Conservation (phyloP, 2,329 filamentous ascomycete species). For the Peltaster fructicola region DNA sequence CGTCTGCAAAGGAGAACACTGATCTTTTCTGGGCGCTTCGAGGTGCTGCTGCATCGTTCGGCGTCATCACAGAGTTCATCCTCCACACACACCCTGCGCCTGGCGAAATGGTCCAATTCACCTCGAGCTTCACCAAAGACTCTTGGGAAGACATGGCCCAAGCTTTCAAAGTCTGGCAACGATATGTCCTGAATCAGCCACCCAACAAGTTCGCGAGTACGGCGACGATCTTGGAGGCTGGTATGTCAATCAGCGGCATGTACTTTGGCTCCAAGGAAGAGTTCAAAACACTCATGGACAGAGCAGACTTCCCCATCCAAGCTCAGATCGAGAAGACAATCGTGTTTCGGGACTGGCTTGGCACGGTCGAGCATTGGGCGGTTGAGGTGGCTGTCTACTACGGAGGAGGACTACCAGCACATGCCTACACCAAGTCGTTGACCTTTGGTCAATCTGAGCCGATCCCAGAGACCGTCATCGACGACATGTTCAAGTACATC, state of each 20-base stretch:
- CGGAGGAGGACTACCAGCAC: slow-evolving; percentile 7
- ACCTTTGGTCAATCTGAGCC: slow-evolving; percentile 6
- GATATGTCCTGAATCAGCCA: slow-evolving; percentile 6
- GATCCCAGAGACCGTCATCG: slow-evolving; percentile 6
- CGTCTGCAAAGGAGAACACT: slow-evolving; percentile 26
- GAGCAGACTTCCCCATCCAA: slow-evolving; percentile 4
- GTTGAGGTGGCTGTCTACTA: slow-evolving; percentile 5
- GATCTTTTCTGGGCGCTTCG: slow-evolving; percentile 33
- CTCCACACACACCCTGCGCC: slow-evolving; percentile 17
- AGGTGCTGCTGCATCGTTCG: slow-evolving; percentile 30
- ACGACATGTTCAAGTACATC: slow-evolving; percentile 10
- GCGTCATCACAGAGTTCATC: slow-evolving; percentile 28
- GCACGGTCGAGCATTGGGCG: slow-evolving; percentile 3
- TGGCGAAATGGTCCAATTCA: slow-evolving; percentile 7
- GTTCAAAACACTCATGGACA: slow-evolving; percentile 7
- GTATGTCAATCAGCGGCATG: slow-evolving; percentile 7
- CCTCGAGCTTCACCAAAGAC: slow-evolving; percentile 8
- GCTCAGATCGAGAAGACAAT: slow-evolving; percentile 4
- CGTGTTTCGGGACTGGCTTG: slow-evolving; percentile 3
- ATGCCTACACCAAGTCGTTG: slow-evolving; percentile 9
- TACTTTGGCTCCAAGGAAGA: slow-evolving; percentile 6
- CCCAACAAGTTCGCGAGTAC: slow-evolving; percentile 8
- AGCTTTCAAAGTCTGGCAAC: slow-evolving; percentile 9
- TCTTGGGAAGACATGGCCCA: slow-evolving; percentile 6
- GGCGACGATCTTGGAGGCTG: slow-evolving; percentile 5